Base-by-base conservation (phyloP, 306 rosid species). In the Pachyrhizus erosus region DNA sequence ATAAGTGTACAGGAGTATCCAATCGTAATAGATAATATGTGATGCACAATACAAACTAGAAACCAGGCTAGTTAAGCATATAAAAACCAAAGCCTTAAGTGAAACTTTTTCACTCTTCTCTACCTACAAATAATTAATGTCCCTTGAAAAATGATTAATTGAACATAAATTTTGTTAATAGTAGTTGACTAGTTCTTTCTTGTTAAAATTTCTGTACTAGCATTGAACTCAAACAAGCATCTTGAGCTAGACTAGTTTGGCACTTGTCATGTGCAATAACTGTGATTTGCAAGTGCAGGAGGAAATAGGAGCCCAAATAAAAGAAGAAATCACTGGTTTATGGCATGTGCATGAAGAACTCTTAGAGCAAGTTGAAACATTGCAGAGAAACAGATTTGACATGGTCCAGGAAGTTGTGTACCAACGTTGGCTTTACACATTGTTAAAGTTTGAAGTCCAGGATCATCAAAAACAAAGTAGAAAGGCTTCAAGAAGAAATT, bases 361-460 rank as follows among this genome's bases (percentile, higher is more conserved):
- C 24, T 21, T 51, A 2, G 83, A 82, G 17, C 81, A 46, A 85
- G 71, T 83, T 7, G 90, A 88, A 77, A 76, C 9, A 20, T 39
- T 85, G 70, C 87, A 85, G 61, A 77, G 43, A 24, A 58, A 84
- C 80, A 83, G 71, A 78, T 90, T 90, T 26, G 71, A 85, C 73
- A 83, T 88, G 88, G 84, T 90, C 21, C 54, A 88, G 57, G 85
- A 88, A 79, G 86, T 87, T 15, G 89, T 83, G 80, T 87, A 86
- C 84, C 87, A 86, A 66, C 64, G 89, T 15, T 85, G 90, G 89
- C 85, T 87, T 79, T 23, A 72, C 73, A 40, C 78, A 7, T 86
- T 88, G 82, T 75, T 88, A 51, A 83, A 81, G 78, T 81, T 58
- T 33, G 94, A 90, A 80, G 46, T 42, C 62, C 52, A 69, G 21